Conservation (phyloP, 2,329 filamentous ascomycete genomes). For the Aspergillus latus region DNA sequence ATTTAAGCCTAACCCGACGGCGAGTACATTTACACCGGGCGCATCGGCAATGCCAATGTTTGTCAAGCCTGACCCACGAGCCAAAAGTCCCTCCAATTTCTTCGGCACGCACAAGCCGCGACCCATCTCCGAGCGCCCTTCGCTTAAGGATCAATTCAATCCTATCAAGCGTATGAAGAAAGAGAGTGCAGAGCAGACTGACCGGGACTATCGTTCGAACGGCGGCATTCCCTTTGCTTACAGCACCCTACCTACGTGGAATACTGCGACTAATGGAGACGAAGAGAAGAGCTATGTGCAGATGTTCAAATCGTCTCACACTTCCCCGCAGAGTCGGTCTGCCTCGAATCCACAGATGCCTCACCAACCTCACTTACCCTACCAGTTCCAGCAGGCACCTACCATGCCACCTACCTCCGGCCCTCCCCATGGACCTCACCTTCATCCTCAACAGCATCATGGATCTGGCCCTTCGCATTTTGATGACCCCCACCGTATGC, state of each 20-base stretch:
- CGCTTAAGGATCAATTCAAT: conserved; percentile 59
- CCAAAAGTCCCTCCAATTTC: conserved; percentile 53
- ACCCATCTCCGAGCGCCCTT: conserved; percentile 56
- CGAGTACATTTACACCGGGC: conserved; percentile 75
- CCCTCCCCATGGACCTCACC: conserved; percentile 74
- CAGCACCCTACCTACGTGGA: conserved; percentile 83
- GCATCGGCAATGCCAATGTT: conserved; percentile 65
- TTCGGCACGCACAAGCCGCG: conserved; percentile 72
- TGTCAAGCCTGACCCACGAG: conserved; percentile 53
- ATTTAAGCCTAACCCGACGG: conserved; percentile 82
- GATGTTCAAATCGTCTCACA: conserved; percentile 70
- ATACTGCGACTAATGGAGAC: conserved; percentile 63
- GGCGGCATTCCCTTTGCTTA: conserved; percentile 82
- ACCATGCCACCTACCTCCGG: conserved; percentile 67
- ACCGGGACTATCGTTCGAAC: conserved; percentile 69
- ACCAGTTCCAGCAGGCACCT: conserved; percentile 75
- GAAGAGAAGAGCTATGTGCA: conserved; percentile 76
- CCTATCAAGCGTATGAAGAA: conserved; percentile 71
- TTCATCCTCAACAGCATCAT: conserved; percentile 73
- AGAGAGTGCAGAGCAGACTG: conserved; percentile 52
- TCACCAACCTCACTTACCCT: conserved; percentile 80
- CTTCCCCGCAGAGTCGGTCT: conserved; percentile 68
- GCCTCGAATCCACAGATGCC: conserved; percentile 66
- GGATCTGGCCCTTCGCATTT: conserved; percentile 67
- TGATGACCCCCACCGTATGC: conserved; percentile 83